A percentile compares a stretch with the other conserved stretches of the same genome.
These are phyloP conservation scores for Botrytis medusae DNA, from an alignment of 2,329 filamentous ascomycete genomes.

Conservation along the genomic window DNA sequence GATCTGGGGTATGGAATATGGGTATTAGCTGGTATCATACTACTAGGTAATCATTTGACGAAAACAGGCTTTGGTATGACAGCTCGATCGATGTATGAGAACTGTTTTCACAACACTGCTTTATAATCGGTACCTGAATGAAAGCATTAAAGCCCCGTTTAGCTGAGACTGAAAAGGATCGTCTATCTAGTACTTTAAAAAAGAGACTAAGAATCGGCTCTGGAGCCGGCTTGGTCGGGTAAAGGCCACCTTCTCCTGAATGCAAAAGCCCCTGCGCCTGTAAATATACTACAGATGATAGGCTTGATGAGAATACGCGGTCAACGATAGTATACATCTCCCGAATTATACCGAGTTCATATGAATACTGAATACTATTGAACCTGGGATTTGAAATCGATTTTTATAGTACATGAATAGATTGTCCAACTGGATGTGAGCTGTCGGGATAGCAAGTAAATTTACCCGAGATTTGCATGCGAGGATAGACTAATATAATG, in stretches of 20 bases:
- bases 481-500: neutral
- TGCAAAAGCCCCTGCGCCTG: neutral
- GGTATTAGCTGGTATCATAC: neutral
- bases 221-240: neutral
- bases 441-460: neutral
- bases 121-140: neutral
- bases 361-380: rapidly evolving
- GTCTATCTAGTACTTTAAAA: neutral
- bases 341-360: neutral
- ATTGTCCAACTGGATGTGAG: neutral
- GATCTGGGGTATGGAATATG: neutral
- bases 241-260: neutral
- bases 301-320: neutral
- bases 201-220: neutral
- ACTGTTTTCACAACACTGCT: neutral
- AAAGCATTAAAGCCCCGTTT: neutral
- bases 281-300: neutral
- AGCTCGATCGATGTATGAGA: neutral
- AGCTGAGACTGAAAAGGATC: neutral
- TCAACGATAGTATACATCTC: neutral
- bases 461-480: neutral
- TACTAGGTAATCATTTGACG: neutral
- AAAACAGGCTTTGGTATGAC: neutral
- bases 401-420: neutral
- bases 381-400: neutral